Evolutionary conservation across 805 yeast genomes (phyloP).

Genomic region (Schwanniomyces vanrijiae): DNA sequence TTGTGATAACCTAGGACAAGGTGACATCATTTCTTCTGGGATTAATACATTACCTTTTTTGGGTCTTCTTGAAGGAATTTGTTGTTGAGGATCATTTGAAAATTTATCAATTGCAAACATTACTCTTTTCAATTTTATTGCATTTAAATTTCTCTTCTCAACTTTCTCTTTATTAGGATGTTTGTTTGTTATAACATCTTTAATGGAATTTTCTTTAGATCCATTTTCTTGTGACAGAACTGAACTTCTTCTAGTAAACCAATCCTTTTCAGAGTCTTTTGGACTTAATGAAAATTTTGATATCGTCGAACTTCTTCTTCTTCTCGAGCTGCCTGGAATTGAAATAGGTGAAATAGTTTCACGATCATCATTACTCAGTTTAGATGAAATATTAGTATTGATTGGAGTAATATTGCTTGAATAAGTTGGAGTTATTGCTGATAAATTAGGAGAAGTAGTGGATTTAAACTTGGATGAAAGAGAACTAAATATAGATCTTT

Average conservation of each 20-base stretch:
- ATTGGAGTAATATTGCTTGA: slow-evolving; percentile 1
- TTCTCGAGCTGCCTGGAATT: slow-evolving; percentile 8
- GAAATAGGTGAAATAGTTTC: slow-evolving; percentile 30
- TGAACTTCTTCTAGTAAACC: slow-evolving; percentile 14
- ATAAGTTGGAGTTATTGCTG: slow-evolving; percentile 2
- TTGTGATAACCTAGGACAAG: slow-evolving; percentile 61
- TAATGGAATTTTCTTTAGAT: neutral
- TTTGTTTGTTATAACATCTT: slow-evolving; percentile 43
- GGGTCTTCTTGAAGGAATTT: slow-evolving; percentile 58
- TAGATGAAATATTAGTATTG: slow-evolving; percentile 6
- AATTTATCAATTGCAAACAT: slow-evolving; percentile 76
- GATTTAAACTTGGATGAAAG: slow-evolving; percentile 41
- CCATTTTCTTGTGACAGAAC: neutral
- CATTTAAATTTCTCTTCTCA: slow-evolving; percentile 32
- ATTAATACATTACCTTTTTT: slow-evolving; percentile 50
- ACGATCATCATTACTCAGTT: slow-evolving; percentile 11
- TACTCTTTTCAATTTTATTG: slow-evolving; percentile 56
- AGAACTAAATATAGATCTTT: slow-evolving; percentile 35
- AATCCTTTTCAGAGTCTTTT: slow-evolving; percentile 5
- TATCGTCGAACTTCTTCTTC: slow-evolving; percentile 9
- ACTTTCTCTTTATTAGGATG: slow-evolving; percentile 40
- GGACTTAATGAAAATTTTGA: slow-evolving; percentile 4
- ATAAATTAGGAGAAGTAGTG: slow-evolving; percentile 4
- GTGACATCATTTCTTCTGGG: slow-evolving; percentile 67
- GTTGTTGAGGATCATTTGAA: slow-evolving; percentile 73